Conservation (phyloP, 208 protist species). For the Leishmania aethiopica region DNA sequence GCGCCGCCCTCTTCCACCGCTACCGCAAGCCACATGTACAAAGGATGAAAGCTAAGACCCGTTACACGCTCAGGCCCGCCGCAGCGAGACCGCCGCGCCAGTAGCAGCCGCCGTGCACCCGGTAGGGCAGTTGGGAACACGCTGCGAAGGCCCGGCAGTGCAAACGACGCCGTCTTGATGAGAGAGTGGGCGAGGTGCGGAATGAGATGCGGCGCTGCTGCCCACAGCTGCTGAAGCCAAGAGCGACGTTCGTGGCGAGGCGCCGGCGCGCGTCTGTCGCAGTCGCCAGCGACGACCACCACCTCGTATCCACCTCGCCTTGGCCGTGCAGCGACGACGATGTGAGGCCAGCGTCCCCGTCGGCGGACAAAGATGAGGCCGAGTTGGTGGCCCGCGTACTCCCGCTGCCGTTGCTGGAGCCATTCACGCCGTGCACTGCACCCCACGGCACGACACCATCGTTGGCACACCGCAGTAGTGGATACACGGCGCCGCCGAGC, state of each 20-base stretch:
- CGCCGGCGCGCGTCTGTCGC: background rate
- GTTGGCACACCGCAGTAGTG: constrained; percentile 42
- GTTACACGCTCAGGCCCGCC: constrained; percentile 58
- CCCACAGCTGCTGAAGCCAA: background rate
- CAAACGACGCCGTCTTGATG: constrained; percentile 30
- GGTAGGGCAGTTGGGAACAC: constrained; percentile 63
- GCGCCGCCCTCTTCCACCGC: constrained; percentile 58
- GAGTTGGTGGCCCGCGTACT: background rate
- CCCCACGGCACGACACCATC: constrained; percentile 41
- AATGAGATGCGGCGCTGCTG: constrained; percentile 15
- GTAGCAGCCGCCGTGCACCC: constrained; percentile 10
- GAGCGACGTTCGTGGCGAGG: background rate
- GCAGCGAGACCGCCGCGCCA: constrained; percentile 11
- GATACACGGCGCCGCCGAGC: constrained; percentile 64
- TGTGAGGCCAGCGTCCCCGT: background rate
- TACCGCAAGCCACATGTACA: constrained; percentile 59
- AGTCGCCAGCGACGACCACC: constrained; percentile 4
- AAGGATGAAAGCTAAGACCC: constrained; percentile 54
- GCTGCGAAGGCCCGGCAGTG: constrained; percentile 50
- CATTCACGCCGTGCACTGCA: background rate
- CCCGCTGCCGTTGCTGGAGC: background rate
- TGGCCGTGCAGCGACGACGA: constrained; percentile 8
- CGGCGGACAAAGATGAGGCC: background rate
- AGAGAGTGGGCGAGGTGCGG: constrained; percentile 22
- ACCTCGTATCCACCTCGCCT: background rate